phyloP scores from a whole-genome alignment of 805 yeast genomes.

The Cyberlindnera euphorbiiphila region DNA sequence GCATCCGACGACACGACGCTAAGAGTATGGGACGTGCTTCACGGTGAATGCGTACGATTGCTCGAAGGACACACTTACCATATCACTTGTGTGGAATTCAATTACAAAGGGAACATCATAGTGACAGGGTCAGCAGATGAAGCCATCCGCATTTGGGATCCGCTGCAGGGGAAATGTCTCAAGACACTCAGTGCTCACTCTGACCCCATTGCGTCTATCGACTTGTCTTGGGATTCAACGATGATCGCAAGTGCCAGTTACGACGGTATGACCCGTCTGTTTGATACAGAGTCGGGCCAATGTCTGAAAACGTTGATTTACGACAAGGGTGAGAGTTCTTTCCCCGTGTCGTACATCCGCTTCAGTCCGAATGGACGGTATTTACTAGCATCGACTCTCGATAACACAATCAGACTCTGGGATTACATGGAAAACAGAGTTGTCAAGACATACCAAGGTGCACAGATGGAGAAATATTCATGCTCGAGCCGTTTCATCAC shows the following conservation, averaged over 20 bases:
- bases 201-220: conserved; percentile 78
- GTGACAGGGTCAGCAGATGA: conserved; percentile 88
- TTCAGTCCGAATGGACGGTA: conserved; percentile 80
- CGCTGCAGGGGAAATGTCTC: conserved; percentile 60
- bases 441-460: conserved; percentile 61
- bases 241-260: conserved; percentile 82
- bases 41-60: conserved; percentile 46
- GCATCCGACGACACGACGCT: conserved; percentile 84
- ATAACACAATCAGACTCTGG: conserved; percentile 79
- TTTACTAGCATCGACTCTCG: conserved; percentile 72
- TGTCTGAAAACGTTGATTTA: conserved; percentile 86
- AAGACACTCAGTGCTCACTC: conserved; percentile 89
- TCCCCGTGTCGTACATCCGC: conserved; percentile 71
- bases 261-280: conserved; percentile 86
- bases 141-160: conserved; percentile 88
- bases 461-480: conserved; percentile 40
- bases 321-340: conserved; percentile 69
- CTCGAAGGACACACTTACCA: conserved; percentile 76
- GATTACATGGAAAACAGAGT: conserved; percentile 79
- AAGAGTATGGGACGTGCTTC: conserved; percentile 61
- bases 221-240: conserved; percentile 74
- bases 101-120: conserved; percentile 69
- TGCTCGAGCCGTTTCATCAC: conserved; percentile 51
- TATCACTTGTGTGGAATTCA: conserved; percentile 68
- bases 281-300: conserved; percentile 86